Base-by-base conservation (phyloP, 2,329 filamentous ascomycete genomes). In the Trichothecium sympodiale region DNA sequence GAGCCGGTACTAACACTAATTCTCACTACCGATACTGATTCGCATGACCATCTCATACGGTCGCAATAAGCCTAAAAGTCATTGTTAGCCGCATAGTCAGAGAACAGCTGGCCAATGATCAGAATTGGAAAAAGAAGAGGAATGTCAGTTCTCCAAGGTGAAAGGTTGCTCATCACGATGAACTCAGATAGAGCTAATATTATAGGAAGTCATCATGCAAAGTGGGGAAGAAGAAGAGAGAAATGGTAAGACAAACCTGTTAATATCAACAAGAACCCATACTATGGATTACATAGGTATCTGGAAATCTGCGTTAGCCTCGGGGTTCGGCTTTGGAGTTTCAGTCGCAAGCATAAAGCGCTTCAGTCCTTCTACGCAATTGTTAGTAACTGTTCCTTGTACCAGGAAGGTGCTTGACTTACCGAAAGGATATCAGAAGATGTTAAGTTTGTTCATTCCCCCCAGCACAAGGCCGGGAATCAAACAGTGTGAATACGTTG, bases 91-190 rank as follows among this genome's bases (percentile, higher is more conserved):
- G 9, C 9, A n/a, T 10, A 10, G 20, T 6, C 20, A 25, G 6
- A 6, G 20, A 25, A 28, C 17, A 17, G 12, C 28, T 15, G 18
- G 12, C 9, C 25, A 34, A 16, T 18, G 5, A 13, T 34, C 28
- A 20, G 26, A 17, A 20, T 8, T 26, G 4, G 27, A 29, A 28
- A 15, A 33, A 17, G 28, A 31, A 17, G 23, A 15, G 25, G 29
- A 8, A 18, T 16, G 54, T 74, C 70, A 74, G 69, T 74, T 74
- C 70, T 74, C 70, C 70, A 74, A 74, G 69, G 69, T 74, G 70
- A 72, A 65, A 55, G 50, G 51, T 47, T 55, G 53, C 67, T 74
- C 69, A 54, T 72, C 69, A 74, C 51, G 60, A 60, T 65, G 59
- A 67, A 69, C 60, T 74, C 69, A 62, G 67, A 57, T 51, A 63